phyloP scores from a whole-genome alignment of 108 stramenopile genomes.

The Phaeodactylum tricornutum region DNA sequence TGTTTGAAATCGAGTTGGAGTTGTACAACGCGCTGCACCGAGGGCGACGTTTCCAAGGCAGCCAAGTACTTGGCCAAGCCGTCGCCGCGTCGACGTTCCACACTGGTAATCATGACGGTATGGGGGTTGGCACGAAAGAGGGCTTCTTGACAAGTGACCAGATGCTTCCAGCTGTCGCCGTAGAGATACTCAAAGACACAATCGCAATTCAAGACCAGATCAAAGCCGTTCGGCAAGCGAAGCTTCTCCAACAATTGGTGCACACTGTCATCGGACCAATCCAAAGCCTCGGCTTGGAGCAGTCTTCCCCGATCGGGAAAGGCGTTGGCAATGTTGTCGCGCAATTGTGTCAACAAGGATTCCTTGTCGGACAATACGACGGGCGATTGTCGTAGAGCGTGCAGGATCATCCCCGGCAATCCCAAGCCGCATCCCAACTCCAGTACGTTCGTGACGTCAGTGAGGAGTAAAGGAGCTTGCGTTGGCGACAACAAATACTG shows the following conservation, averaged over 20 bases:
- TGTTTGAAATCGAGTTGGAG: conserved; percentile 1
- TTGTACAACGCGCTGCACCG: conserved; percentile 20
- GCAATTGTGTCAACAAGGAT: conserved; percentile 51
- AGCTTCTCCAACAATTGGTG: conserved; percentile 1
- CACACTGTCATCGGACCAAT: conserved; percentile 14
- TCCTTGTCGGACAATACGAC: conserved; percentile 65
- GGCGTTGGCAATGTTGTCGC: conserved; percentile 27
- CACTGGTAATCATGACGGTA: conserved; percentile 49
- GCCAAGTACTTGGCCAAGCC: conserved; percentile 54
- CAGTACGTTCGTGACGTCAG: conserved; percentile 18
- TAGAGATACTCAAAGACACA: conserved; percentile 82
- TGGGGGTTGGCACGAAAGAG: conserved; percentile 35
- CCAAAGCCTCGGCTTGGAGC: conserved; percentile 4
- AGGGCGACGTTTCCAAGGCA: conserved; percentile 16
- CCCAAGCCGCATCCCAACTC: conserved; percentile 82
- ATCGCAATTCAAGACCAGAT: conserved; percentile 75
- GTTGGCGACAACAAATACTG: conserved; percentile 37
- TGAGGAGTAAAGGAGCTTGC: background rate
- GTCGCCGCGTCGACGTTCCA: conserved; percentile 62
- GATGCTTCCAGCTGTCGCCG: conserved; percentile 54
- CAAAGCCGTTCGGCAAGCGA: conserved; percentile 28
- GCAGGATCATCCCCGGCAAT: conserved; percentile 73
- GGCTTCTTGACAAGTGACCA: conserved; percentile 58
- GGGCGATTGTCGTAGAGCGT: conserved; percentile 11
- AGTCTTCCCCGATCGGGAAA: conserved; percentile 1